These are phyloP conservation scores for Picocystis salinarum DNA, from an alignment of 139 green algal species.

Conservation along the genomic window DNA sequence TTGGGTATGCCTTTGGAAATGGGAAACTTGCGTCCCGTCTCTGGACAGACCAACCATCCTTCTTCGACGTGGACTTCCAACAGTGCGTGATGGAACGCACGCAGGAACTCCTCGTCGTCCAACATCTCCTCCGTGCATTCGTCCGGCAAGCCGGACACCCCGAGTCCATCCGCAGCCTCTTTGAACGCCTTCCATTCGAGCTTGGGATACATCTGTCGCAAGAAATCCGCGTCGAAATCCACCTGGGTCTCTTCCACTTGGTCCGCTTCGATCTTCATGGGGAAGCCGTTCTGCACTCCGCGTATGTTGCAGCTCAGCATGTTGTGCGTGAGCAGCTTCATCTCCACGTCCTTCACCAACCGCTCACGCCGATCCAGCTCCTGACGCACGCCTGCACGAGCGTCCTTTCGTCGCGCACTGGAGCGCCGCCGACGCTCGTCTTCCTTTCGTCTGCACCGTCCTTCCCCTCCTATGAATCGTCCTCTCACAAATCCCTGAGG, in stretches of 20 bases:
- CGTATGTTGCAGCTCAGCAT: slow-evolving; percentile 92
- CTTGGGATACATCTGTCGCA: slow-evolving; percentile 69
- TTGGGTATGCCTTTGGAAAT: slow-evolving; percentile 73
- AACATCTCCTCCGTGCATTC: slow-evolving; percentile 29
- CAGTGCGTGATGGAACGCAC: slow-evolving; percentile 49
- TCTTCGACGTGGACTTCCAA: slow-evolving; percentile 55
- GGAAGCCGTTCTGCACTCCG: slow-evolving; percentile 77
- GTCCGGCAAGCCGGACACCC: slow-evolving; percentile 27
- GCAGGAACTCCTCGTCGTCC: slow-evolving; percentile 28
- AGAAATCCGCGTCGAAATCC: slow-evolving; percentile 33
- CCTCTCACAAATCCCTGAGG: too few species aligned
- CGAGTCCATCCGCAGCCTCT: slow-evolving; percentile 28
- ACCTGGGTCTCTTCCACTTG: slow-evolving; percentile 21
- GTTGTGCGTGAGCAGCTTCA: slow-evolving; percentile 97
- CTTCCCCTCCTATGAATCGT: too few species aligned
- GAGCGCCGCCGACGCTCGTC: too few species aligned
- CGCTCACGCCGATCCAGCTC: too few species aligned
- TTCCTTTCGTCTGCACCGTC: too few species aligned
- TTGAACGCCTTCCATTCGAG: slow-evolving; percentile 67
- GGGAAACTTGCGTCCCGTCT: slow-evolving; percentile 57
- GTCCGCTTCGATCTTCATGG: slow-evolving; percentile 69
- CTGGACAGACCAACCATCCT: slow-evolving; percentile 53
- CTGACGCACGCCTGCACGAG: too few species aligned
- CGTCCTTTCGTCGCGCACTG: too few species aligned
- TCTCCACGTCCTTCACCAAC: slow-evolving; percentile 17